Percentiles rank a stretch among this genome's conserved stretches.
phyloP scores from a whole-genome alignment of 1,139 yeast species.

The Candida neerlandica region DNA sequence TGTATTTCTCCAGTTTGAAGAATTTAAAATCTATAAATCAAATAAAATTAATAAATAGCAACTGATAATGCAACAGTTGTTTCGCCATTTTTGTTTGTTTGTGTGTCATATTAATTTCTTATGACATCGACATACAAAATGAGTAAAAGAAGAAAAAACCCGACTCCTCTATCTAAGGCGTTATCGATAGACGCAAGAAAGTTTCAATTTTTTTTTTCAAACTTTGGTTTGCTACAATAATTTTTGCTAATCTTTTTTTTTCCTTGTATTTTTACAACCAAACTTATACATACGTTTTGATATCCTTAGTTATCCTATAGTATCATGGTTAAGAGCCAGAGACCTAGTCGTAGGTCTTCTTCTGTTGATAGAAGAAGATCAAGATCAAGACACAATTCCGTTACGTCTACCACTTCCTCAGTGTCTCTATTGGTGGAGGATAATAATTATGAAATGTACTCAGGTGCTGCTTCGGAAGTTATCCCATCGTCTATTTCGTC shows the following conservation, averaged over 20 bases:
- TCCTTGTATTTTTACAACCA: background rate
- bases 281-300: background rate
- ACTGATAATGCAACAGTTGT: no score
- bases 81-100: no score
- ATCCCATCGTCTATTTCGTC: conserved; percentile 90
- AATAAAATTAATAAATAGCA: no score
- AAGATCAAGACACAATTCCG: conserved; percentile 44
- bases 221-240: no score
- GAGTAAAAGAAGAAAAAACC: no score
- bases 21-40: background rate
- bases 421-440: conserved; percentile 40
- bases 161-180: background rate
- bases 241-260: background rate
- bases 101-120: no score
- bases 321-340: conserved; percentile 5
- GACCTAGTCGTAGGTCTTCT: conserved; percentile 24
- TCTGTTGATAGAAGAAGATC: conserved; percentile 28
- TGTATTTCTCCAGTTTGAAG: no score
- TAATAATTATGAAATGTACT: conserved; percentile 70
- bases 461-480: conserved; percentile 88
- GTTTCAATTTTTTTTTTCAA: background rate
- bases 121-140: no score
- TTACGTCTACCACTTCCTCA: conserved; percentile 41
- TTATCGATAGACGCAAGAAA: background rate
- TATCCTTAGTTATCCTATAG: background rate